Conservation (phyloP, 163 green algal species). For the Scenedesmus sp. region DNA sequence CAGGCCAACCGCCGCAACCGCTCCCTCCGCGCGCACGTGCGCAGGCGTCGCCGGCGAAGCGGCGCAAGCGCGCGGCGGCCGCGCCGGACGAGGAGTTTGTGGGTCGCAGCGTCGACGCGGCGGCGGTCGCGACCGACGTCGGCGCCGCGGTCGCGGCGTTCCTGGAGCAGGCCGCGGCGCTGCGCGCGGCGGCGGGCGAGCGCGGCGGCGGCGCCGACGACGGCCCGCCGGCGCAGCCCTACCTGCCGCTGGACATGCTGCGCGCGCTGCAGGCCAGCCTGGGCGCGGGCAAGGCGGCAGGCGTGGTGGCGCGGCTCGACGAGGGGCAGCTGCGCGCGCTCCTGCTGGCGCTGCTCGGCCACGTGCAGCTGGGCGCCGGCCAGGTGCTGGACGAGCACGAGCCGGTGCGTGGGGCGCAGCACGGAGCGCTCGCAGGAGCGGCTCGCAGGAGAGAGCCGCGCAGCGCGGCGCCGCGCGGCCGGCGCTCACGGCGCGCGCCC, state of each 20-base stretch:
- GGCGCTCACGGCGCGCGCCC: too few relatives aligned
- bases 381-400: constrained; percentile 14
- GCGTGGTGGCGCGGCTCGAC: constrained; percentile 15
- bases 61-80: neutral
- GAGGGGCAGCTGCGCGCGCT: constrained; percentile 31
- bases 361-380: constrained; percentile 25
- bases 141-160: constrained; percentile 6
- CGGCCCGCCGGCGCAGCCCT: neutral
- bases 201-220: neutral
- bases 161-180: neutral
- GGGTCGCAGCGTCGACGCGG: neutral
- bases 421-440: too few relatives aligned
- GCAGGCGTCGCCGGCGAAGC: constrained; percentile 30
- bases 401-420: neutral
- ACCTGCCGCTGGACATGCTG: constrained; percentile 20
- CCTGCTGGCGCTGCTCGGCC: constrained; percentile 25
- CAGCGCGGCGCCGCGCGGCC: too few relatives aligned
- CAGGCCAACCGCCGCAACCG: too few relatives aligned
- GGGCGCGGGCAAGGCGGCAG: constrained; percentile 1
- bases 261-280: constrained; percentile 14
- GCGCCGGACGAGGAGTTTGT: constrained; percentile 38
- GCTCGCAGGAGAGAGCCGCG: neutral
- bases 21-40: too few relatives aligned
- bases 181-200: neutral
- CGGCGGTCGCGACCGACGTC: constrained; percentile 29